Evolutionary conservation across 768 basidiomycete species (phyloP), one percentile per base, ranked within the genome.

Genomic region (Collybia sp.): DNA sequence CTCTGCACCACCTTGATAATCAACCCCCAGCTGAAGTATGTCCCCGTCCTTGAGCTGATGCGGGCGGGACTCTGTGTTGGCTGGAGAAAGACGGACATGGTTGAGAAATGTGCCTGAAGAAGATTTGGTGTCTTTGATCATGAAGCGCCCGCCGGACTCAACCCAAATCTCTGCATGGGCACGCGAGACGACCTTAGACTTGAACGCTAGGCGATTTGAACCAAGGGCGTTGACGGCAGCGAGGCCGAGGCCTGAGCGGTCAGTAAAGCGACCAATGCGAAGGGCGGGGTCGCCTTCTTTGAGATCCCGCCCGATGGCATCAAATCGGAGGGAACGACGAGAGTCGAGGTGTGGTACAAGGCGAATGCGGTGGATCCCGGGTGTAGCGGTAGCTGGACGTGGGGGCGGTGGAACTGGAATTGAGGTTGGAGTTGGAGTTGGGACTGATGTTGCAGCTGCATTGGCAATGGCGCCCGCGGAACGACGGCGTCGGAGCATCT

Each of bases 1-100:
- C 70, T 97, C 93, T 6, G 89, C 82, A 0, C 95, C 95, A 5
- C 95, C 95, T 64, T 97, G 94, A 66, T 96, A 99, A 62, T 98
- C 94, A 19, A 98, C 92, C 2, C 95, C 94, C 1, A 97, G 81
- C 66, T 97, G 95, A 15, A 98, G 67, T 20, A 97, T 77, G 67
- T 97, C 94, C 1, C 95, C 95, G 50, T 97, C 94, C 66, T 88
- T 91, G 55, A 97, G 72, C 50, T 79, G 79, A 49, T 75, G 83
- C 1, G 91, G 79, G 33, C 82, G 70, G 4, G 83, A 87, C 61
- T 95, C 94, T 6, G 80, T 76, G 40, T 86, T 87, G 10, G 94
- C 93, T 1, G 84, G 73, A 32, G 83, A 83, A n/a, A 98, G 75
- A 39, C 94, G 69, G 44, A 94, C 82, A 60, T 97, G 94, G 63